phyloP scores from a whole-genome alignment of 208 protist species.

The Trypanosoma avium region DNA sequence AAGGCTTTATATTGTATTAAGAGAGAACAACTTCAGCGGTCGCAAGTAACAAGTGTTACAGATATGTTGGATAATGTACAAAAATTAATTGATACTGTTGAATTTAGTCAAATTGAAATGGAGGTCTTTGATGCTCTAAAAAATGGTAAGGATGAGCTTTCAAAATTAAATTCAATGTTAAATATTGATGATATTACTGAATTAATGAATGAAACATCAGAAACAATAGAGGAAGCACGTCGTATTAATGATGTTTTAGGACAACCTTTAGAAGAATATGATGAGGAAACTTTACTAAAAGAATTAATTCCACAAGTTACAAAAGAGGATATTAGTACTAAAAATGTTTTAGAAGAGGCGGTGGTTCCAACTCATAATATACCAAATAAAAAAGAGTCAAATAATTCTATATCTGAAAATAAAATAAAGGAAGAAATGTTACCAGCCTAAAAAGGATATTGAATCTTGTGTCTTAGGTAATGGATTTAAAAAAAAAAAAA shows the following conservation, averaged over 20 bases:
- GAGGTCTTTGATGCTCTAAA: conserved; percentile 69
- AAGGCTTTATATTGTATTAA: conserved; percentile 86
- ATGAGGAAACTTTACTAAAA: conserved; percentile 68
- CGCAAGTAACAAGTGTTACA: conserved; percentile 56
- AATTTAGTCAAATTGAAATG: conserved; percentile 74
- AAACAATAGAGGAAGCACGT: conserved; percentile 70
- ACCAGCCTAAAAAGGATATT: conserved; percentile 7
- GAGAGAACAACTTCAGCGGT: conserved; percentile 52
- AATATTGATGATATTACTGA: conserved; percentile 81
- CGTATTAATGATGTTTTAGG: conserved; percentile 66
- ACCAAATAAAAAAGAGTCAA: neutral
- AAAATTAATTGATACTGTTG: conserved; percentile 69
- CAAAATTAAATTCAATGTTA: conserved; percentile 79
- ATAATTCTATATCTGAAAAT: neutral
- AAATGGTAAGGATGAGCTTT: conserved; percentile 71
- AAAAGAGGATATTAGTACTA: neutral
- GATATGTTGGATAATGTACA: conserved; percentile 84
- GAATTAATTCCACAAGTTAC: conserved; percentile 31
- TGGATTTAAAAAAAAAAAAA: neutral
- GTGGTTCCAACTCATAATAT: conserved; percentile 20
- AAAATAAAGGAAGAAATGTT: neutral
- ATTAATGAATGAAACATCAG: conserved; percentile 71
- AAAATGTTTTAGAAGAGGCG: neutral
- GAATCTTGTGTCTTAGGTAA: too few species aligned
- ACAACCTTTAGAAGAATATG: conserved; percentile 41